These are phyloP conservation scores for Trichoderma sp. DNA, from an alignment of 2,329 filamentous ascomycete species.

Conservation along the genomic window DNA sequence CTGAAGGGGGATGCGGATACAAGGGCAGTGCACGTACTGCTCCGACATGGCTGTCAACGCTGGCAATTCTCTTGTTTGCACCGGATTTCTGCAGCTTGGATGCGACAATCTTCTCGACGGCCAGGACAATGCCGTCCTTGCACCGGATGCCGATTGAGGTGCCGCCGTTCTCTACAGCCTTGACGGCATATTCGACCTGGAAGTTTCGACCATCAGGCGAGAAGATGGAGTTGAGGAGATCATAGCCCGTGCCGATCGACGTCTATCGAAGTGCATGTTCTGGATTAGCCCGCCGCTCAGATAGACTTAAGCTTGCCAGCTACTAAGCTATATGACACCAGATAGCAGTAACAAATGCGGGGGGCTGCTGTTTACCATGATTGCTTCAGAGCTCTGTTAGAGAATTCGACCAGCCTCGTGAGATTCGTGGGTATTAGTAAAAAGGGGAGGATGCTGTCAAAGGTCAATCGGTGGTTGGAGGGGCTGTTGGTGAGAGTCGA, in stretches of 20 bases:
- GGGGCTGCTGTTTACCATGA: conserved; percentile 22
- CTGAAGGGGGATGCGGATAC: neutral
- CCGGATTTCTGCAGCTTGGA: conserved; percentile 94
- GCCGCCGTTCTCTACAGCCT: conserved; percentile 97
- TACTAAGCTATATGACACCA: neutral
- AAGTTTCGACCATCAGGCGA: conserved; percentile 99
- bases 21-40: conserved; percentile 66
- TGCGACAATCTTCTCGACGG: conserved; percentile 92
- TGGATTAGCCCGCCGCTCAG: conserved; percentile 22
- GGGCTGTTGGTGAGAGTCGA: conserved; percentile 22
- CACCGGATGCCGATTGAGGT: conserved; percentile 95
- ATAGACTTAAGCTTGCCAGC: neutral
- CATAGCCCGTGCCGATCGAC: conserved; percentile 99
- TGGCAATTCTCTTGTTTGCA: conserved; percentile 96
- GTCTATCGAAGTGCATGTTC: conserved; percentile 61
- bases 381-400: conserved; percentile 4
- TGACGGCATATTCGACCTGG: conserved; percentile 97
- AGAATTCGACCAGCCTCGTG: neutral
- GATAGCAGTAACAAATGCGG: neutral
- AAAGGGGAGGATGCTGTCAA: neutral
- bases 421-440: neutral
- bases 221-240: conserved; percentile 99
- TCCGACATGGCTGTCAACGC: conserved; percentile 89
- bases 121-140: conserved; percentile 95
- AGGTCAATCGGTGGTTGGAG: conserved; percentile 18